phyloP scores from a whole-genome alignment of 106 monocot genomes.

The Dendrobium chrysotoxum region DNA sequence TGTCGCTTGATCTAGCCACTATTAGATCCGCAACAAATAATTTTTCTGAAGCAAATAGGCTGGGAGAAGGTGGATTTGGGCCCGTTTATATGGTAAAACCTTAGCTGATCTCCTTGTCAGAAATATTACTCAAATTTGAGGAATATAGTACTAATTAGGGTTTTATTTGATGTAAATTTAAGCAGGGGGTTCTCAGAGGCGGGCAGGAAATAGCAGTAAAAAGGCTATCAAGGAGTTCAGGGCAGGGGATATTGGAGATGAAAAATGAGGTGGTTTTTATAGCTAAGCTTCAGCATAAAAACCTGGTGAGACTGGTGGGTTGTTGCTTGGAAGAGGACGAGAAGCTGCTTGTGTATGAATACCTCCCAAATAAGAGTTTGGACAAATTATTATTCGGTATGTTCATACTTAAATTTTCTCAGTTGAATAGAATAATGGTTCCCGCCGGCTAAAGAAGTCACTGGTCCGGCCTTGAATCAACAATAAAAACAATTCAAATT shows the following conservation, averaged over 20 bases:
- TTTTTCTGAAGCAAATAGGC: conserved; percentile 7
- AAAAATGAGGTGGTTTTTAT: conserved; percentile 12
- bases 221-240: conserved; percentile 8
- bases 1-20: not conserved
- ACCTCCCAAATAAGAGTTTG: conserved; percentile 13
- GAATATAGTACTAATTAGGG: not conserved
- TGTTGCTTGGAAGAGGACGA: conserved; percentile 16
- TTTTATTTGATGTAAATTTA: not conserved
- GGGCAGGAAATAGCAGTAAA: conserved; percentile 21
- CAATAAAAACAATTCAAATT: not conserved
- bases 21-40: conserved; percentile 1
- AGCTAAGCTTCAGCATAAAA: conserved; percentile 17
- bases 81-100: conserved; percentile 5
- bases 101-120: not conserved
- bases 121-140: not conserved
- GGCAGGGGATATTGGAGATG: conserved; percentile 12
- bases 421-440: not conserved
- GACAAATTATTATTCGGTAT: conserved; percentile 16
- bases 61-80: conserved; percentile 13
- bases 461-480: not conserved
- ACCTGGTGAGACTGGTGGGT: conserved; percentile 14
- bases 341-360: conserved; percentile 16
- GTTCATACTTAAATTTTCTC: not conserved
- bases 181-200: conserved; percentile 8
- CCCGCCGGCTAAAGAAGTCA: not conserved